A percentile compares a stretch with the other conserved stretches of the same genome.
phyloP scores from a whole-genome alignment of 805 yeast species.

The Wickerhamiella hasegawae region DNA sequence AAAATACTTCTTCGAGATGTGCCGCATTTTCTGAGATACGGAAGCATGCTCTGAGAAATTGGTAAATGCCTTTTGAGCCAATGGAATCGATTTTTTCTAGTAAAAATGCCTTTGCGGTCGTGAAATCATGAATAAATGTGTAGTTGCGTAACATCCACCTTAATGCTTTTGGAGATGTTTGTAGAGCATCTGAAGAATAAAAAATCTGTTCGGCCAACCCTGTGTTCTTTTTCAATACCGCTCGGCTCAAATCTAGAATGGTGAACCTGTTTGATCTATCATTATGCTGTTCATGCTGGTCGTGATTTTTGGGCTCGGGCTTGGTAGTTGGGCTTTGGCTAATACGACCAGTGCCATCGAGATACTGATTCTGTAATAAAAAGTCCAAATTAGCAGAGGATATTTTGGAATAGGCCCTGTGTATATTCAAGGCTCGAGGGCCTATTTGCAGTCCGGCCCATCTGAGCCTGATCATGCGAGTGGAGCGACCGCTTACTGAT shows the following conservation, averaged over 20 bases:
- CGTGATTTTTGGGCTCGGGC: no score
- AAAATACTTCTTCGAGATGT: not conserved
- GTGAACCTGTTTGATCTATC: not conserved
- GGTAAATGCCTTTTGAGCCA: constrained; percentile 1
- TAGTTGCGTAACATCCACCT: not conserved
- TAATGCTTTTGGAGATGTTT: not conserved
- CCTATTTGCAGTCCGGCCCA: not conserved
- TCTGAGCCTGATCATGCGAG: not conserved
- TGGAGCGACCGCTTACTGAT: not conserved
- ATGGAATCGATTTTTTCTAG: not conserved
- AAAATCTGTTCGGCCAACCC: not conserved
- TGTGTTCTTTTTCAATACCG: not conserved
- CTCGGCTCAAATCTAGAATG: not conserved
- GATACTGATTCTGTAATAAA: not conserved
- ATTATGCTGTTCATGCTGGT: not conserved
- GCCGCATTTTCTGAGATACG: not conserved
- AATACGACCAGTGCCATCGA: not conserved
- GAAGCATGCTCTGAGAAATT: not conserved
- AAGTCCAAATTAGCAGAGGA: not conserved
- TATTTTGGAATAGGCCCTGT: no score
- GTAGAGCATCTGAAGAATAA: not conserved
- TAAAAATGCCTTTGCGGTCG: constrained; percentile 1
- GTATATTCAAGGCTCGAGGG: not conserved
- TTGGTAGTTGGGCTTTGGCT: not conserved
- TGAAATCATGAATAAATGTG: not conserved